These are phyloP conservation scores for Rhizopus sp. DNA, from an alignment of 371 early-diverging fungal species.

Conservation along the genomic window DNA sequence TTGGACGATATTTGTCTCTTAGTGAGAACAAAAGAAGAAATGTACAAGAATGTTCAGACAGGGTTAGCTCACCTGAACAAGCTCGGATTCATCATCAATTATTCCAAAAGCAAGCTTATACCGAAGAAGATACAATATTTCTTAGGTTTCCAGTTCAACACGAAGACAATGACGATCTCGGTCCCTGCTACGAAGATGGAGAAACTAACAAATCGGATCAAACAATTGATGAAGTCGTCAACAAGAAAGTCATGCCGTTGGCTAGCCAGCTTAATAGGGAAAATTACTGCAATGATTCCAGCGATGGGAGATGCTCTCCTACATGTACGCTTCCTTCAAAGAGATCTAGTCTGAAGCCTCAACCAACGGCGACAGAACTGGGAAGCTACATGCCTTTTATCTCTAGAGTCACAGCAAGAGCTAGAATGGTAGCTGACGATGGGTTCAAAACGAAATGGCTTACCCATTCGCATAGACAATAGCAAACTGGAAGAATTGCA, in stretches of 20 bases:
- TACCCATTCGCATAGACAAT: no score
- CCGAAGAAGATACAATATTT: background rate
- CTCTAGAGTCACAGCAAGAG: background rate
- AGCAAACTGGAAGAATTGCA: conserved; percentile 9
- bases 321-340: conserved; percentile 3
- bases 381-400: conserved; percentile 1
- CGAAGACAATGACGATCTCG: conserved; percentile 3
- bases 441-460: no score
- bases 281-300: conserved; percentile 15
- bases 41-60: background rate
- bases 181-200: background rate
- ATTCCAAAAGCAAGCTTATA: background rate
- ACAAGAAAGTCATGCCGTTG: background rate
- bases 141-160: conserved; percentile 1
- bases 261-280: conserved; percentile 10
- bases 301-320: conserved; percentile 7
- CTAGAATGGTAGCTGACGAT: conserved; percentile 19
- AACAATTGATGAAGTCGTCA: background rate
- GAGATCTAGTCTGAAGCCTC: conserved; percentile 5
- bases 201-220: background rate
- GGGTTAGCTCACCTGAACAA: background rate
- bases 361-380: background rate
- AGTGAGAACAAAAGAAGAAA: background rate
- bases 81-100: background rate
- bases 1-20: background rate